Conservation (phyloP, 73 alveolate species). For the Tetrahymena elliotti region DNA sequence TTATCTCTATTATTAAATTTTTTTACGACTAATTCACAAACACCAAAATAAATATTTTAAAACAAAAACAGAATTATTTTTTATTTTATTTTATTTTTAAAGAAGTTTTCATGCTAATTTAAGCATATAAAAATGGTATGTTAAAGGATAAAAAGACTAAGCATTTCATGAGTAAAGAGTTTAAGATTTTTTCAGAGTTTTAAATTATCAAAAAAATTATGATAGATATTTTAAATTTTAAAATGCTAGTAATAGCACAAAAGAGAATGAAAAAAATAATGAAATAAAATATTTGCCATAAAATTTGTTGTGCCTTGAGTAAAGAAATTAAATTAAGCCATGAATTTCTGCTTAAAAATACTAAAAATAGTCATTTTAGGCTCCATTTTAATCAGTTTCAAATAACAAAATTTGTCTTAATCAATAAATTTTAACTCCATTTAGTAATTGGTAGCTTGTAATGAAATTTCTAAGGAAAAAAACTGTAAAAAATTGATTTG, state of each 20-base stretch:
- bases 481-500: not conserved
- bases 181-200: not conserved
- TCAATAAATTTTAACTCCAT: not conserved
- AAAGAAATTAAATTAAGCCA: not conserved
- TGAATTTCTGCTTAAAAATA: not conserved
- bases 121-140: not conserved
- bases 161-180: not conserved
- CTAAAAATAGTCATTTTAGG: not conserved
- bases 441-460: not conserved
- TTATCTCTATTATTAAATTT: not conserved
- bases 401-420: too few relatives aligned
- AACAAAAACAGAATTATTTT: not conserved
- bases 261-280: too few relatives aligned
- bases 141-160: not conserved
- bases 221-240: too few relatives aligned
- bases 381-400: not conserved
- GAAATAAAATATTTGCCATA: not conserved
- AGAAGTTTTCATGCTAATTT: too few relatives aligned
- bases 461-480: not conserved
- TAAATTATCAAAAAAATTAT: not conserved
- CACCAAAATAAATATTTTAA: too few relatives aligned
- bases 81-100: too few relatives aligned
- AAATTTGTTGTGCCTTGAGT: not conserved
- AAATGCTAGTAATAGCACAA: not conserved
- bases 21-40: not conserved